A percentile compares a stretch with the other conserved stretches of the same genome.
Evolutionary conservation across 768 basidiomycete species (phyloP).

Genomic region (Termitomyces sp.): DNA sequence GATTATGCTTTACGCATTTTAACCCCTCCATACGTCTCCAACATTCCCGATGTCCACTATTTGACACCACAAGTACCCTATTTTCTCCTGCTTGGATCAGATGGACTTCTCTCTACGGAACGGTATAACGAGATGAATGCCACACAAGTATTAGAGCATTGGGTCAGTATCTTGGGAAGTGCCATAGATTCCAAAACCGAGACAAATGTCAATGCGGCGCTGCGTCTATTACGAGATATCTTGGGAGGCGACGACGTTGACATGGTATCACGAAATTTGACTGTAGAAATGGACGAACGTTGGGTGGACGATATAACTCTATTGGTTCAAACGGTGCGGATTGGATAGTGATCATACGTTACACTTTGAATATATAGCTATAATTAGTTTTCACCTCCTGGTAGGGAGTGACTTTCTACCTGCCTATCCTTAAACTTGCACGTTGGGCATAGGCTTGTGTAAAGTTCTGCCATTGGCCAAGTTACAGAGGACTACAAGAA

Average conservation of each 20-base stretch:
- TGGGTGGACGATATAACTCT: conserved; percentile 46
- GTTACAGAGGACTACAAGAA: conserved; percentile 53
- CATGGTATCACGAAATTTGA: conserved; percentile 33
- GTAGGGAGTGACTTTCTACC: not conserved
- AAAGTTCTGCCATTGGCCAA: conserved; percentile 72
- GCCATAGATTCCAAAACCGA: not conserved
- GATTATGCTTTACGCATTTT: conserved; percentile 27
- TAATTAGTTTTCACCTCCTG: not conserved
- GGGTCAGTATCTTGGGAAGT: conserved; percentile 3
- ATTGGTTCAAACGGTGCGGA: conserved; percentile 26
- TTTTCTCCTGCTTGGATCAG: conserved; percentile 38
- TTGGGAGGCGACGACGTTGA: conserved; percentile 31
- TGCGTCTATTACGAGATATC: conserved; percentile 34
- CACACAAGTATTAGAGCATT: conserved; percentile 2
- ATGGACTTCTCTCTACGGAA: conserved; percentile 26
- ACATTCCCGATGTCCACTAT: conserved; percentile 34
- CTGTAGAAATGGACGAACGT: conserved; percentile 36
- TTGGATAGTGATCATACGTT: not conserved
- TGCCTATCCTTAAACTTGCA: conserved; percentile 23
- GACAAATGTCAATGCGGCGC: conserved; percentile 24
- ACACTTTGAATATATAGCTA: not conserved
- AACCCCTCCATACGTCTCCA: conserved; percentile 42
- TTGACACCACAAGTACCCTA: conserved; percentile 22
- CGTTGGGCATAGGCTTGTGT: conserved; percentile 54
- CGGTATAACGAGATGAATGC: conserved; percentile 6